Base-by-base conservation (phyloP, 2,329 filamentous ascomycete species). In the Alternaria consortialis region DNA sequence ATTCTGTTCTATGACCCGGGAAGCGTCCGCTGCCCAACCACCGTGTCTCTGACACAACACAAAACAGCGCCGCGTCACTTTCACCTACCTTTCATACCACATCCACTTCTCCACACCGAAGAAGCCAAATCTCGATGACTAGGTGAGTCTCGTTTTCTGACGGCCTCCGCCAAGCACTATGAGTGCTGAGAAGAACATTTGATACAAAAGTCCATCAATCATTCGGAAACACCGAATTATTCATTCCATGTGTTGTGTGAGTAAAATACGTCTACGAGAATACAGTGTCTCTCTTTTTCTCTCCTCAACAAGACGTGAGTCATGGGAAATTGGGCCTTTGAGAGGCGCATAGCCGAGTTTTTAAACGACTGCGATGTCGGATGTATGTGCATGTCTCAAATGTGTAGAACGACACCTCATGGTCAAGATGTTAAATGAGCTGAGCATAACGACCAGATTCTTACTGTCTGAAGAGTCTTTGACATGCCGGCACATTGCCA, bases 371-470 rank as follows among this genome's bases (percentile, higher is more conserved):
- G 20, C 20, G 20, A 20, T 20, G 20, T 20, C 20, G 20, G 20
- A 20, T 20, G 20, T 20, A 20, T 20, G 20, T 20, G 20, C 20
- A 20, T 20, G 20, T 20, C 20, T 20, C 20, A 20, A 20, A 20
- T 20, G 20, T 20, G 20, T 2, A 20, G 20, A 20, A 20, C 20
- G 20, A 20, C 20, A 20, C 20, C 2, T 20, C 20, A 20, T 20
- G 20, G 20, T 20, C 42, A 4, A n/a, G 15, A 27, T 27, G 13
- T 11, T 27, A 5, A 7, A 27, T 29, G 7, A 11, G 15, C 13
- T 0, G 7, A n/a, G n/a, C 15, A 2, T 2, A n/a, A 29, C 23
- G 42, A 29, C 5, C 8, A n/a, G 1, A n/a, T 5, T 8, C 2
- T 23, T 4, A 8, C 6, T 15, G 1, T 25, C 0, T 15, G 6